Conservation (phyloP, 148 eudicot genomes). For the Camellia lanceoleosa region DNA sequence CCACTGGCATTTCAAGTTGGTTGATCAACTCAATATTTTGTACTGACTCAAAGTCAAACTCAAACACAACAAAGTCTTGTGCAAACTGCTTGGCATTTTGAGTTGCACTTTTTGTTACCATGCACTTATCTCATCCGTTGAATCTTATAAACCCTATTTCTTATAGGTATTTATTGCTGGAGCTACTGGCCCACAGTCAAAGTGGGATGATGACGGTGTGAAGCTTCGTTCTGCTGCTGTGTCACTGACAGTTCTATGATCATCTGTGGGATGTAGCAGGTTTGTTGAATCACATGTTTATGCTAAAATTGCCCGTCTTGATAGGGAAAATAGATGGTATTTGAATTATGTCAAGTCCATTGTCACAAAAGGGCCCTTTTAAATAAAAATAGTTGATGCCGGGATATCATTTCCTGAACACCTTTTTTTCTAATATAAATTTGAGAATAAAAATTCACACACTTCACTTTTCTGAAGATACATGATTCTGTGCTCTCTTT, state of each 20-base stretch:
- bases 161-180: constrained; percentile 75
- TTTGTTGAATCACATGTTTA: not conserved
- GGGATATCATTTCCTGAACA: not conserved
- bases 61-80: no score
- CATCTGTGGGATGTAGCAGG: constrained; percentile 10
- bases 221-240: constrained; percentile 96
- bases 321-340: not conserved
- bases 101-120: not conserved
- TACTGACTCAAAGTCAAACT: not conserved
- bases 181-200: constrained; percentile 70
- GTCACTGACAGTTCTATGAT: constrained; percentile 64
- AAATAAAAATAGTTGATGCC: not conserved
- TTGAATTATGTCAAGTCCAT: not conserved
- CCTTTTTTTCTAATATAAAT: not conserved
- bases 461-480: not conserved
- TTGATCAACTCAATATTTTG: not conserved
- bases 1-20: not conserved
- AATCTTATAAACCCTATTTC: not conserved
- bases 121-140: not conserved
- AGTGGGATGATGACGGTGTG: constrained; percentile 77
- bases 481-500: not conserved
- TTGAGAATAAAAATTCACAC: not conserved
- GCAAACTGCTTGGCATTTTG: not conserved
- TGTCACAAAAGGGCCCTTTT: not conserved
- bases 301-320: not conserved